Base-by-base conservation (phyloP, 768 basidiomycete genomes). In the Suillus subalutaceus region DNA sequence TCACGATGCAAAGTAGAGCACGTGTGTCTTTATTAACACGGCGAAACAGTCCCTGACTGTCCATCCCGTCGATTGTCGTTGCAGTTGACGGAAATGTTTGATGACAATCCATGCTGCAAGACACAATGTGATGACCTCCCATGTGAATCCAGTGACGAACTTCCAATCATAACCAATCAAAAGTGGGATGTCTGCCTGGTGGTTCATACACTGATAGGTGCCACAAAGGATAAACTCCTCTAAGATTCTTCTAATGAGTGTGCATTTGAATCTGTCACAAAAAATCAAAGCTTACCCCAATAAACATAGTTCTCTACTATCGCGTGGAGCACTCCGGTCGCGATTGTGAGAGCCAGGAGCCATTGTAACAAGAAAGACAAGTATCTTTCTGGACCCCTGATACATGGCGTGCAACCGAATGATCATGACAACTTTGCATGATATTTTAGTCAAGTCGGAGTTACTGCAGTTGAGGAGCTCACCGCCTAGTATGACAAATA, bases 351-450 rank as follows among this genome's bases (percentile, higher is more conserved):
- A 48, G 10, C n/a, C 46, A 48, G n/a, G n/a, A n/a, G 18, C 7
- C 10, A n/a, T 48, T 48, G 18, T 4, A 3, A n/a, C 4, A n/a
- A 48, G 46, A 48, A 48, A 48, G 20, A n/a, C 20, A 4, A 48
- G 46, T n/a, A 48, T 48, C n/a, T n/a, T 48, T 48, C n/a, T 48
- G 10, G 46, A 48, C n/a, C 46, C 46, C n/a, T n/a, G 46, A 12
- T 48, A 48, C 46, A 48, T 48, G n/a, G 46, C n/a, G n/a, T 48
- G 10, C n/a, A 48, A n/a, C n/a, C 46, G n/a, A 48, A 48, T n/a
- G 46, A 48, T 12, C n/a, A 48, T 48, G 46, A 48, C 46, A 48
- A 48, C n/a, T 48, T 10, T n/a, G 10, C n/a, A n/a, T 48, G 10
- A n/a, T 12, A n/a, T 46, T 46, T 46, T 9, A 48, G n/a, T n/a